phyloP scores from a whole-genome alignment of 1,284 basidiomycete genomes.

The Cryptococcus depauperatus region DNA sequence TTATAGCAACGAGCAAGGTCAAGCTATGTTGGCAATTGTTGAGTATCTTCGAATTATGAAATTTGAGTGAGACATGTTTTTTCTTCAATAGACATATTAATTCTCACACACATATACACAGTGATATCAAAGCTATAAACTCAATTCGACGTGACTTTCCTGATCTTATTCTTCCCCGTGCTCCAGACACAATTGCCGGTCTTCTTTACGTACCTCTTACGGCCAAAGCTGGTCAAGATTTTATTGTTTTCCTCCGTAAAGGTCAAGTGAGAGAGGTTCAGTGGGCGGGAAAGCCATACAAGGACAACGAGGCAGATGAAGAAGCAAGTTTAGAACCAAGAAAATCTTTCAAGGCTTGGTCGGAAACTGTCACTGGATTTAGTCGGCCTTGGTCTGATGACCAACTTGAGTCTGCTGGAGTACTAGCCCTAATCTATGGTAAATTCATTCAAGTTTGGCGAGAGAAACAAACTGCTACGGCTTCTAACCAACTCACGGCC shows the following conservation, averaged over 20 bases:
- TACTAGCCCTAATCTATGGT: constrained; percentile 63
- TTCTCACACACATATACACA: constrained; percentile 26
- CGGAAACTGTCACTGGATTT: constrained; percentile 64
- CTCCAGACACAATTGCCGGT: constrained; percentile 67
- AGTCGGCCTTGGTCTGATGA: constrained; percentile 76
- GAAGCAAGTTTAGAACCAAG: constrained; percentile 58
- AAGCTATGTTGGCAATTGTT: constrained; percentile 73
- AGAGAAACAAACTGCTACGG: constrained; percentile 68
- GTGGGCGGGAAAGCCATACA: constrained; percentile 73
- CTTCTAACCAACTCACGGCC: constrained; percentile 71
- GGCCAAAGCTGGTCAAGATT: constrained; percentile 55
- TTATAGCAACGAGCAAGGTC: constrained; percentile 59
- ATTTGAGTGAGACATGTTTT: constrained; percentile 52
- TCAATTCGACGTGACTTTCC: constrained; percentile 65
- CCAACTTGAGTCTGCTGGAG: constrained; percentile 76
- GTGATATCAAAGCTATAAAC: constrained; percentile 58
- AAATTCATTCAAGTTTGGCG: constrained; percentile 78
- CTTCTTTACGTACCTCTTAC: constrained; percentile 71
- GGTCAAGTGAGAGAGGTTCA: constrained; percentile 64
- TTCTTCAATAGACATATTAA: neutral
- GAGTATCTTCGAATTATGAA: constrained; percentile 75
- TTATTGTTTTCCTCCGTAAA: constrained; percentile 73
- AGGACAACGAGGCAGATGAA: constrained; percentile 42
- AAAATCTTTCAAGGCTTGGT: constrained; percentile 75
- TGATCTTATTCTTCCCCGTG: constrained; percentile 61